Evolutionary conservation across 208 protist genomes (phyloP).

Genomic region (Chromosphaera perkinsii): DNA sequence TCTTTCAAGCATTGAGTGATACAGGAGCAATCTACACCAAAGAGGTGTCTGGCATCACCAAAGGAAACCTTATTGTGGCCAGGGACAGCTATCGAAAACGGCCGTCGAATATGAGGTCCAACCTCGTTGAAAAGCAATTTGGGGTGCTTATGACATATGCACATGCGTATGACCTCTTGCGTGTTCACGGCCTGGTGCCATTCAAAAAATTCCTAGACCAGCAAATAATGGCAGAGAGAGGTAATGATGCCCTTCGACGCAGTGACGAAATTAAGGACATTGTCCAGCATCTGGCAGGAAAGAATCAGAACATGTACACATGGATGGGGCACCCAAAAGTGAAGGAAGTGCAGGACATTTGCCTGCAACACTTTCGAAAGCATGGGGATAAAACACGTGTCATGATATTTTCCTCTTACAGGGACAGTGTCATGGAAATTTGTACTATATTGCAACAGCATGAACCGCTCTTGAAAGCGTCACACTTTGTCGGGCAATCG

Average conservation of each 20-base stretch:
- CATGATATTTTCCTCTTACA: slow-evolving; percentile 41
- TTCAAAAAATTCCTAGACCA: slow-evolving; percentile 19
- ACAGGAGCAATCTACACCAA: neutral
- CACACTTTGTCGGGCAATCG: slow-evolving; percentile 10
- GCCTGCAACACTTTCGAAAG: slow-evolving; percentile 49
- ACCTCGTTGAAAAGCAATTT: slow-evolving; percentile 32
- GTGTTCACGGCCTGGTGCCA: slow-evolving; percentile 28
- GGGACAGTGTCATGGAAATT: slow-evolving; percentile 45
- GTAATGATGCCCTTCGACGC: too few relatives aligned
- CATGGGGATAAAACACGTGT: slow-evolving; percentile 26
- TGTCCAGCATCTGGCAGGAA: neutral
- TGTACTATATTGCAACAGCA: slow-evolving; percentile 4
- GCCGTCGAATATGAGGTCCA: too few relatives aligned
- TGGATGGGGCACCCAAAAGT: slow-evolving; percentile 49
- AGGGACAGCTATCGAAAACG: too few relatives aligned
- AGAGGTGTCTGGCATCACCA: neutral
- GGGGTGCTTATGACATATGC: slow-evolving; percentile 38
- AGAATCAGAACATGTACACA: neutral
- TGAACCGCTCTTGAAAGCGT: neutral
- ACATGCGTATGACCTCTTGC: slow-evolving; percentile 37
- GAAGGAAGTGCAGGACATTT: slow-evolving; percentile 42
- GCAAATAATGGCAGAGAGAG: too few relatives aligned
- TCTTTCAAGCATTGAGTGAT: neutral
- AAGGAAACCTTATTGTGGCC: too few relatives aligned
- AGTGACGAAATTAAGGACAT: too few relatives aligned